Evolutionary conservation across 805 yeast species (phyloP).

Genomic region (Maudiozyma bulderi): DNA sequence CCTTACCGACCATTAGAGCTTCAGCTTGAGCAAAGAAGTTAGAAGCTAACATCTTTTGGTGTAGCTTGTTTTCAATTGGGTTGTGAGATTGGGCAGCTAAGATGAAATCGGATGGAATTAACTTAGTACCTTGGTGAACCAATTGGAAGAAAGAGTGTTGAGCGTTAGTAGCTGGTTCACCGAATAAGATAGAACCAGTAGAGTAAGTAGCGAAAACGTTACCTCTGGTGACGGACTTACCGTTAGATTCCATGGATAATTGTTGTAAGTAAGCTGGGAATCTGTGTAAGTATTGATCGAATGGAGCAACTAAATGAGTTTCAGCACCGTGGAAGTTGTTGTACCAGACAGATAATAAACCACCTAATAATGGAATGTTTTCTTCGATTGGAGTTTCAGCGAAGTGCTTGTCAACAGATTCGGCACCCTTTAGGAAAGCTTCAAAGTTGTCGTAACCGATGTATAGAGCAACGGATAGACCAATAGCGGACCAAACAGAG

Average conservation of each 20-base stretch:
- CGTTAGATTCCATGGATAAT: conserved; percentile 97
- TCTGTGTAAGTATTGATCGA: conserved; percentile 96
- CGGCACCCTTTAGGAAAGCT: conserved; percentile 90
- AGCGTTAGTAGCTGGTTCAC: conserved; percentile 98
- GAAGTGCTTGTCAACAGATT: conserved; percentile 93
- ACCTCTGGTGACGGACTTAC: conserved; percentile 93
- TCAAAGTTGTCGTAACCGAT: conserved; percentile 94
- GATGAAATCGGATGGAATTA: conserved; percentile 94
- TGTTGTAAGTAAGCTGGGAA: conserved; percentile 99
- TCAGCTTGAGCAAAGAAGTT: conserved; percentile 98
- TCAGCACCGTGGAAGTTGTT: conserved; percentile 97
- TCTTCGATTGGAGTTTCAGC: conserved; percentile 71
- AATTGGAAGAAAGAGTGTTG: conserved; percentile 99
- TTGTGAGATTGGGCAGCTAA: conserved; percentile 96
- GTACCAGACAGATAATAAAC: conserved; percentile 93
- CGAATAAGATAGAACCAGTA: conserved; percentile 91
- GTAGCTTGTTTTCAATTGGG: conserved; percentile 89
- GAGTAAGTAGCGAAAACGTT: conserved; percentile 87
- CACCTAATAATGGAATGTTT: conserved; percentile 91
- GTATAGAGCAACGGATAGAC: conserved; percentile 88
- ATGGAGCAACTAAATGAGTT: conserved; percentile 96
- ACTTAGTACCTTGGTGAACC: conserved; percentile 97
- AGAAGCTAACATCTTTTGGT: conserved; percentile 97
- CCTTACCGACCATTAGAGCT: conserved; percentile 94
- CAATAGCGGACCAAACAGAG: conserved; percentile 99